phyloP scores from a whole-genome alignment of 2,329 filamentous ascomycete species.

The Diatrype stigma region DNA sequence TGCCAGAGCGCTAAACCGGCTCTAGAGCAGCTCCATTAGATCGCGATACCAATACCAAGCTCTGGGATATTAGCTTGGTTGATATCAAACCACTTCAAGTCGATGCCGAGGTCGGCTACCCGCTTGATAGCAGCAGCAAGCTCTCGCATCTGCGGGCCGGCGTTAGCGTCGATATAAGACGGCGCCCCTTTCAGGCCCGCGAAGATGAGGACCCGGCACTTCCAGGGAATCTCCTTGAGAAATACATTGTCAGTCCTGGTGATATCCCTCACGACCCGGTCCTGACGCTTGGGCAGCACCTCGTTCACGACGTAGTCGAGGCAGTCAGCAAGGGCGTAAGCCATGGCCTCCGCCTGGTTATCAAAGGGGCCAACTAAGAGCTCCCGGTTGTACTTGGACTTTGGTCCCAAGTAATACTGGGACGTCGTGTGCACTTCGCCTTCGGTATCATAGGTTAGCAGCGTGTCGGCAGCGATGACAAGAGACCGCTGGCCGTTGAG shows the following conservation, averaged over 20 bases:
- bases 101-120: background rate
- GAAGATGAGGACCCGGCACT: background rate
- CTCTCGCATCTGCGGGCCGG: background rate
- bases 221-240: background rate
- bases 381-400: background rate
- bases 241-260: background rate
- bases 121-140: background rate
- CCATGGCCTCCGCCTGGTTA: background rate
- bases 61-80: background rate
- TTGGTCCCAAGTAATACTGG: background rate
- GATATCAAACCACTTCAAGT: background rate
- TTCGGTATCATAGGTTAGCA: background rate
- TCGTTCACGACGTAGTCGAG: background rate
- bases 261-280: background rate
- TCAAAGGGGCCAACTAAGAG: background rate
- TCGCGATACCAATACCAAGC: no score
- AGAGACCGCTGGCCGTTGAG: background rate
- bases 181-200: background rate
- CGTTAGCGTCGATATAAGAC: background rate
- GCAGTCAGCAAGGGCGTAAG: background rate
- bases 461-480: background rate
- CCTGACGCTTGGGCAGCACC: background rate
- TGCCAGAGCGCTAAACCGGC: no score
- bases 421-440: background rate
- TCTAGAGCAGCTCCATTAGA: no score